These are phyloP conservation scores for Hibiscus mutabilis DNA, from an alignment of 345 rosid genomes.

Conservation along the genomic window DNA sequence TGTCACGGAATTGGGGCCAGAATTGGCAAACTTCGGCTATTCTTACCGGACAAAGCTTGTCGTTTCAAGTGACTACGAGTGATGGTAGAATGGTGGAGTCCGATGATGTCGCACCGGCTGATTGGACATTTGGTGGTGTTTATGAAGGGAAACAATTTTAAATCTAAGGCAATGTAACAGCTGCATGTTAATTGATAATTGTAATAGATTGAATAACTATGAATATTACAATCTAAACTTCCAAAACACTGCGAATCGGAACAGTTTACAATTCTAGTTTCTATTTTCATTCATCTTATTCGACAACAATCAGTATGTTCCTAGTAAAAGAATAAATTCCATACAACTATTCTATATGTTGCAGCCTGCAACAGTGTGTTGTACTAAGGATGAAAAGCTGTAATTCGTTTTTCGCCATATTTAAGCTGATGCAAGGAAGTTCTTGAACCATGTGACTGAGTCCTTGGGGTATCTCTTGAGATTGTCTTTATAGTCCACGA, in stretches of 20 bases:
- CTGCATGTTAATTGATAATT: not conserved
- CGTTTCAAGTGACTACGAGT: slow-evolving; percentile 39
- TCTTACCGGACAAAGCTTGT: slow-evolving; percentile 39
- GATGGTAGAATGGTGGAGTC: slow-evolving; percentile 29
- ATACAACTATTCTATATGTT: not conserved
- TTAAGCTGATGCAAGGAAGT: slow-evolving; percentile 49
- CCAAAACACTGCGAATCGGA: not conserved
- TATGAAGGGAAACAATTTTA: slow-evolving; percentile 26
- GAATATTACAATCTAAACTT: not conserved
- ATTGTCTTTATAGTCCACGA: slow-evolving; percentile 71
- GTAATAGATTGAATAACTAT: not conserved
- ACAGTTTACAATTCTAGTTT: not conserved
- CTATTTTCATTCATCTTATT: not conserved
- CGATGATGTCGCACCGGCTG: slow-evolving; percentile 21
- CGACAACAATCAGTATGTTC: not conserved
- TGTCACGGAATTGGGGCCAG: slow-evolving; percentile 59
- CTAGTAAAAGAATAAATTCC: not conserved
- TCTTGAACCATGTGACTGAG: slow-evolving; percentile 90
- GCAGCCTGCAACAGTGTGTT: not conserved
- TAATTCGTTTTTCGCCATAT: not conserved
- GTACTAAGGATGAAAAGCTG: not conserved
- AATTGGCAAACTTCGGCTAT: slow-evolving; percentile 28
- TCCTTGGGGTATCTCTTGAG: slow-evolving; percentile 86
- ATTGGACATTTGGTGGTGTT: slow-evolving; percentile 45
- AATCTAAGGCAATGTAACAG: not conserved